Conservation (phyloP, 1,139 yeast genomes). For the Arxiozyma heterogenica region DNA sequence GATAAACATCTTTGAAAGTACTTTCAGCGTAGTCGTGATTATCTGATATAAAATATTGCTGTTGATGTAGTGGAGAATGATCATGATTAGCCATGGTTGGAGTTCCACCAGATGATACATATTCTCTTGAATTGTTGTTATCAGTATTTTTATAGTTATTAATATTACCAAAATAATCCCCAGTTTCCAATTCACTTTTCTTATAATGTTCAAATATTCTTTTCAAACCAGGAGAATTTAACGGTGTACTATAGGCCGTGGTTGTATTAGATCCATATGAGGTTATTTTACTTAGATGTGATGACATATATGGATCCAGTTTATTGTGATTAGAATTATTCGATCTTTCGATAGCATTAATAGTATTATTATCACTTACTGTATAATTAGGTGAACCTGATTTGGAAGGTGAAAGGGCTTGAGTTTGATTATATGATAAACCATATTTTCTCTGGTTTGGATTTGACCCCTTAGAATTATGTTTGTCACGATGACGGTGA, state of each 20-base stretch:
- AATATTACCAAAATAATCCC: constrained; percentile 2
- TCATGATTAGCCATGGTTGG: background rate
- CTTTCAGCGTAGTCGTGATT: background rate
- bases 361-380: background rate
- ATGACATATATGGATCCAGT: constrained; percentile 21
- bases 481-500: constrained; percentile 1
- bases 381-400: background rate
- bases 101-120: background rate
- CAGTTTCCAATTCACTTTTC: background rate
- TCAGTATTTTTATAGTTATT: background rate
- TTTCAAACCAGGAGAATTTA: constrained; percentile 25
- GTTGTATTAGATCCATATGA: constrained; percentile 22
- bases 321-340: constrained; percentile 6
- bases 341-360: background rate
- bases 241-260: constrained; percentile 26
- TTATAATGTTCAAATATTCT: constrained; percentile 1
- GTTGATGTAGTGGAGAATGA: background rate
- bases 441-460: background rate
- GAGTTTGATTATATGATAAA: background rate
- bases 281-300: constrained; percentile 26
- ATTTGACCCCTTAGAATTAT: background rate
- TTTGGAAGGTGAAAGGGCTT: background rate
- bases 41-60: background rate
- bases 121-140: background rate
- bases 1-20: background rate